Evolutionary conservation across 768 basidiomycete species (phyloP).

Genomic region (Terana coerulea): DNA sequence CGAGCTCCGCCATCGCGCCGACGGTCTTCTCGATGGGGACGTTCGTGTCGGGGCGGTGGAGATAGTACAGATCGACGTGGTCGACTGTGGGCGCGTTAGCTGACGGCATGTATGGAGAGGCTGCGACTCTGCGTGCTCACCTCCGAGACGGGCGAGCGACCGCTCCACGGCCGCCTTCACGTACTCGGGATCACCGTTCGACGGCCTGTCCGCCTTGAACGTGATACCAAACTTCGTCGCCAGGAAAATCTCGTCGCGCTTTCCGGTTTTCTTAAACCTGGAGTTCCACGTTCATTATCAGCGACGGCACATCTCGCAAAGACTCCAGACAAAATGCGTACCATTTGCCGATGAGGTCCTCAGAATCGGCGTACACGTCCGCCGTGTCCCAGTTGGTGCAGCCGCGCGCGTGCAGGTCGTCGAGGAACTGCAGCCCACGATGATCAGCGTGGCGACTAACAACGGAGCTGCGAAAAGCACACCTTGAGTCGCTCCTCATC

Average conservation of each 20-base stretch:
- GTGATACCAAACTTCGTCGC: slow-evolving; percentile 35
- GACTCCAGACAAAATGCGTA: neutral
- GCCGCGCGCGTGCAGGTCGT: slow-evolving; percentile 36
- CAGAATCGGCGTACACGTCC: slow-evolving; percentile 37
- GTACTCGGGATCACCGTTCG: slow-evolving; percentile 25
- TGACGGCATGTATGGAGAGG: neutral
- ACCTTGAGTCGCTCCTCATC: slow-evolving; percentile 64
- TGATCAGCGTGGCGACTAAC: neutral
- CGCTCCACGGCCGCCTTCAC: slow-evolving; percentile 11
- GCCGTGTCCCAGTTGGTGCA: slow-evolving; percentile 48
- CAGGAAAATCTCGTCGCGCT: slow-evolving; percentile 45
- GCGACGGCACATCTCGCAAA: neutral
- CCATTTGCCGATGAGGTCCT: slow-evolving; percentile 50
- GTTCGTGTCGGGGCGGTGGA: slow-evolving; percentile 16
- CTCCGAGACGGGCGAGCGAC: slow-evolving; percentile 9
- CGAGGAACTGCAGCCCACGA: slow-evolving; percentile 33
- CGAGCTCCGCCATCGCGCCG: slow-evolving; percentile 24
- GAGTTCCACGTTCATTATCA: neutral
- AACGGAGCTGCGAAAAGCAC: neutral
- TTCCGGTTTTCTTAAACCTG: slow-evolving; percentile 54
- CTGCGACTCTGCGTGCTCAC: neutral
- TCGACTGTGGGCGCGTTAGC: slow-evolving; percentile 3
- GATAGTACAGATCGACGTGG: slow-evolving; percentile 15
- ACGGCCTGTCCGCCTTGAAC: slow-evolving; percentile 10
- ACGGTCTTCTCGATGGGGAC: slow-evolving; percentile 23